Percentiles rank a stretch among this genome's conserved stretches.
These are phyloP conservation scores for Malassezia japonica DNA, from an alignment of 1,284 basidiomycete species.

Conservation along the genomic window DNA sequence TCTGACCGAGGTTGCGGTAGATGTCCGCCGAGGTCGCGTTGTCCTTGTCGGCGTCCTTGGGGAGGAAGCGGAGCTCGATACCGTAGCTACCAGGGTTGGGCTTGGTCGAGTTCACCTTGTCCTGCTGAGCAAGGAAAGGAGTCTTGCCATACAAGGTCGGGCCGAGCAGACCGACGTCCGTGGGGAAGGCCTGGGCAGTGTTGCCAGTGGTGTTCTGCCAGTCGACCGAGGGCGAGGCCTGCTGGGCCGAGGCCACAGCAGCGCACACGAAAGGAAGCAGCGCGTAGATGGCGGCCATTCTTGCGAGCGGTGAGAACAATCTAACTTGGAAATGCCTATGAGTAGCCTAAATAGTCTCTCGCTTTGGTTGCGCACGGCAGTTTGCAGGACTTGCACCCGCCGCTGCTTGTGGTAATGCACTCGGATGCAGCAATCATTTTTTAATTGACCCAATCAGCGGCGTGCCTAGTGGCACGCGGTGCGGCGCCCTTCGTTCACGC, in stretches of 20 bases:
- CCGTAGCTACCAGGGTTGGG: background rate
- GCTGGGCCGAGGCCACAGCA: conserved; percentile 1
- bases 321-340: too few relatives aligned
- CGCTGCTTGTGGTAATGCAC: too few relatives aligned
- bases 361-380: too few relatives aligned
- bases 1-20: conserved; percentile 28
- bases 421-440: too few relatives aligned
- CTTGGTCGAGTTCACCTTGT: conserved; percentile 20
- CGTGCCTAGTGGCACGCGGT: too few relatives aligned
- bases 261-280: conserved; percentile 2
- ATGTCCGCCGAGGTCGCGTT: conserved; percentile 24
- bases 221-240: background rate
- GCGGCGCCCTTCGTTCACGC: too few relatives aligned
- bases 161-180: conserved; percentile 35
- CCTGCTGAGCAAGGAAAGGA: conserved; percentile 33
- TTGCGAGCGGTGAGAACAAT: background rate
- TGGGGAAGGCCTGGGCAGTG: conserved; percentile 28
- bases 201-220: conserved; percentile 11
- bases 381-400: too few relatives aligned
- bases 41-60: conserved; percentile 18
- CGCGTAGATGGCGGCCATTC: background rate
- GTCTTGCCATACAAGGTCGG: conserved; percentile 19
- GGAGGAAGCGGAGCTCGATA: conserved; percentile 23
- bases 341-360: too few relatives aligned
- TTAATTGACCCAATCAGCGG: too few relatives aligned